Conservation (phyloP, 495 filamentous ascomycete species). For the Annulohypoxylon maeteangense region DNA sequence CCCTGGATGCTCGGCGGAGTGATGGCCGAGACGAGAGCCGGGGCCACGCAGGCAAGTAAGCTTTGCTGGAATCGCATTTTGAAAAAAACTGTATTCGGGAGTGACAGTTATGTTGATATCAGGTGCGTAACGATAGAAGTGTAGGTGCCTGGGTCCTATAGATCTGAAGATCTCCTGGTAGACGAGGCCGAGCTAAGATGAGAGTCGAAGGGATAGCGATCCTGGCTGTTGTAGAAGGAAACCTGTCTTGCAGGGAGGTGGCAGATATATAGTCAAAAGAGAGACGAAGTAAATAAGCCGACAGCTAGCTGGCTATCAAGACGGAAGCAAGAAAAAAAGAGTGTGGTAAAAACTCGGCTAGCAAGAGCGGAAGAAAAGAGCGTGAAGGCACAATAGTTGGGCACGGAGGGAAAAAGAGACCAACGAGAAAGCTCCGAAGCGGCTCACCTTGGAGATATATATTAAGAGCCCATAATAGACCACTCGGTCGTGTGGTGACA, state of each 20-base stretch:
- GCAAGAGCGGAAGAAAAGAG: conserved; percentile 44
- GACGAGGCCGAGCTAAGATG: conserved; percentile 3
- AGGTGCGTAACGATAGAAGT: conserved; percentile 23
- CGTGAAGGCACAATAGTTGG: conserved; percentile 38
- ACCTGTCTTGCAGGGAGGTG: conserved; percentile 47
- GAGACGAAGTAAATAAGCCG: conserved; percentile 35
- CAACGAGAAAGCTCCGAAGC: conserved; percentile 31
- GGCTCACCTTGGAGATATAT: conserved; percentile 47
- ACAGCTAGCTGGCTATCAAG: conserved; percentile 31
- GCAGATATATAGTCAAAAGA: conserved; percentile 35
- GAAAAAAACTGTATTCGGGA: conserved; percentile 16
- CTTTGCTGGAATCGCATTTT: conserved; percentile 49
- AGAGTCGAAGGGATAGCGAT: conserved; percentile 24
- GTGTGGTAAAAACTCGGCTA: conserved; percentile 47
- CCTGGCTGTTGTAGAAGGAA: conserved; percentile 36
- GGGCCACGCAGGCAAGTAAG: conserved; percentile 35
- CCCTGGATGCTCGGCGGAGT: conserved; percentile 45
- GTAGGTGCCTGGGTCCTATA: conserved; percentile 26
- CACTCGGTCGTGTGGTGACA: conserved; percentile 19
- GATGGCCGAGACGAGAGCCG: conserved; percentile 44
- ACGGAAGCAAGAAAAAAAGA: conserved; percentile 42
- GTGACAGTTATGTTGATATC: conserved; percentile 17
- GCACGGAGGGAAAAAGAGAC: conserved; percentile 33
- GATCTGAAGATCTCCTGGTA: conserved; percentile 32
- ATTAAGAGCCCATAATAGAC: conserved; percentile 43